Conservation (phyloP, 352 stramenopile species). For the Globisporangium solare region DNA sequence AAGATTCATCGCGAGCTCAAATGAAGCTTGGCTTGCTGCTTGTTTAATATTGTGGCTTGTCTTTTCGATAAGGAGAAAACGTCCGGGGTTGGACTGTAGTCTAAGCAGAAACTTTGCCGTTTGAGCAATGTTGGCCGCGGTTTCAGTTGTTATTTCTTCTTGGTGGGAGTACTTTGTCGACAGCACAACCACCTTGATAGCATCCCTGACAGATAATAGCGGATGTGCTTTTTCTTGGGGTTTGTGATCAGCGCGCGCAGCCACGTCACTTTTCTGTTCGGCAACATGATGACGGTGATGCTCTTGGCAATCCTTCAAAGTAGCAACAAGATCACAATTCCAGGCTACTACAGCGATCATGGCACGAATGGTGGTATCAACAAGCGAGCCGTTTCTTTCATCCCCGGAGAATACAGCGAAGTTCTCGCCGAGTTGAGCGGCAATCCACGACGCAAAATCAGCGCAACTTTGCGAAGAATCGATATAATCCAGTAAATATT, state of each 20-base stretch:
- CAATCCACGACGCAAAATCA: neutral
- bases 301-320: neutral
- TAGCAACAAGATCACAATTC: slow-evolving; percentile 5
- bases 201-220: neutral
- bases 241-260: neutral
- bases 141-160: neutral
- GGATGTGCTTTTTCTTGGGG: neutral
- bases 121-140: neutral
- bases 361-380: neutral
- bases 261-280: too few species aligned
- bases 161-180: neutral
- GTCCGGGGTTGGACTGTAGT: neutral
- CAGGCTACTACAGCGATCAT: slow-evolving; percentile 2
- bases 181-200: neutral
- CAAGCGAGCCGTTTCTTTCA: neutral
- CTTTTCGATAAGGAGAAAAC: neutral
- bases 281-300: neutral
- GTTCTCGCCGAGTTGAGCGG: neutral
- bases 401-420: neutral
- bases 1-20: slow-evolving; percentile 7
- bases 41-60: neutral
- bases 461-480: neutral
- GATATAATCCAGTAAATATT: neutral
- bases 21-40: neutral
- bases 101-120: slow-evolving; percentile 7